A percentile compares a stretch with the other conserved stretches of the same genome.
Conservation (phyloP, 2,329 filamentous ascomycete species). For the Arthrinium phaeospermum region DNA sequence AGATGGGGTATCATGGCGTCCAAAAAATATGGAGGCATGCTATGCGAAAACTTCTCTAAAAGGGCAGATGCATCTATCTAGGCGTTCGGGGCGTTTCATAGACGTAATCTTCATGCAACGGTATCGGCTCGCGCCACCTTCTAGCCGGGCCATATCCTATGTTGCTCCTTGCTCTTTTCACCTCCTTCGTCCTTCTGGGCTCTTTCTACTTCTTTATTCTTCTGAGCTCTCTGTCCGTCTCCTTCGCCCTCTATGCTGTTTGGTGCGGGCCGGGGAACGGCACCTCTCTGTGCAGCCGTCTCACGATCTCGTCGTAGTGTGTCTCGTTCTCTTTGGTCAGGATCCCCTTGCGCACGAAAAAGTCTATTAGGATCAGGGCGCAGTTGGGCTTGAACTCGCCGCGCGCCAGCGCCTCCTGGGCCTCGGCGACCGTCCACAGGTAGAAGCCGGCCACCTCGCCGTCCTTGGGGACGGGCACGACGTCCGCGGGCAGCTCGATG, state of each 20-base stretch:
- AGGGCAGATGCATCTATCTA: slow-evolving; percentile 17
- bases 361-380: slow-evolving; percentile 82
- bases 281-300: slow-evolving; percentile 76
- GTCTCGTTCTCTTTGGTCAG: slow-evolving; percentile 80
- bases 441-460: slow-evolving; percentile 88
- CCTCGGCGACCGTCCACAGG: slow-evolving; percentile 77
- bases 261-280: slow-evolving; percentile 77
- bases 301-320: slow-evolving; percentile 76
- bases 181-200: too few relatives aligned
- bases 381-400: slow-evolving; percentile 95
- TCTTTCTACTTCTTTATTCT: neutral
- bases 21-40: slow-evolving; percentile 1
- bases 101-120: slow-evolving; percentile 10
- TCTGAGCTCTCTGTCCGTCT: too few relatives aligned
- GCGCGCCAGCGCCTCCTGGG: slow-evolving; percentile 69
- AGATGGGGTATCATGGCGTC: slow-evolving; percentile 19
- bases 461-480: slow-evolving; percentile 79
- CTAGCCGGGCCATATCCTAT: neutral
- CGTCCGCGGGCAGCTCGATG: slow-evolving; percentile 72
- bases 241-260: slow-evolving; percentile 19
- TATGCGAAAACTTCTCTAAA: slow-evolving; percentile 9
- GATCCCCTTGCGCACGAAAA: slow-evolving; percentile 85
- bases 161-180: neutral
- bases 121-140: slow-evolving; percentile 5
- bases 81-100: slow-evolving; percentile 18